A percentile compares a stretch with the other conserved stretches of the same genome.
These are phyloP conservation scores for Penicillium silybi DNA, from an alignment of 495 filamentous ascomycete species.

Conservation along the genomic window DNA sequence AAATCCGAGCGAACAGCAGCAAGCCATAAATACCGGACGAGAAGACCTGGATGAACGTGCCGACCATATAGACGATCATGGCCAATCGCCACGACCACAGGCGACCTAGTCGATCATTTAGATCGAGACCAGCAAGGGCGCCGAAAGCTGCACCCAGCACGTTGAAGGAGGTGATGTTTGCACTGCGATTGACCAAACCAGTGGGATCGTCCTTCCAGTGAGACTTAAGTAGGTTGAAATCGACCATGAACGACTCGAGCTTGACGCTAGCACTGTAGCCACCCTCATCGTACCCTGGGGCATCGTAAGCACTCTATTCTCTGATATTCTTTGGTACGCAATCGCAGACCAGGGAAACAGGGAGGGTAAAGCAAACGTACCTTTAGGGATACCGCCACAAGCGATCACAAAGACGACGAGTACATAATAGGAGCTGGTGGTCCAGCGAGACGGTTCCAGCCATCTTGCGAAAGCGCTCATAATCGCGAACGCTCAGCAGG, in stretches of 20 bases:
- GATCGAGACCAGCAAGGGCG: conserved; percentile 32
- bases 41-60: conserved; percentile 42
- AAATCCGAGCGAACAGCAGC: conserved; percentile 42
- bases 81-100: conserved; percentile 38
- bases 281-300: conserved; percentile 48
- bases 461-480: conserved; percentile 24
- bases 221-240: conserved; percentile 35
- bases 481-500: neutral
- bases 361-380: conserved; percentile 10
- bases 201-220: conserved; percentile 34
- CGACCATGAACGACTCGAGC: conserved; percentile 36
- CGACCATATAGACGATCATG: conserved; percentile 37
- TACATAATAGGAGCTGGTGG: conserved; percentile 38
- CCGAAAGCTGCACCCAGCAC: conserved; percentile 43
- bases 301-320: conserved; percentile 2
- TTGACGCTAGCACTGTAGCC: conserved; percentile 43
- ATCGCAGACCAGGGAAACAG: neutral
- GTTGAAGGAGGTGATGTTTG: conserved; percentile 46
- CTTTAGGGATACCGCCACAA: conserved; percentile 44
- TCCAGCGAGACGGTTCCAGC: conserved; percentile 35
- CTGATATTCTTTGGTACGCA: neutral
- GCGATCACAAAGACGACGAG: conserved; percentile 39
- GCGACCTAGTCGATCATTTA: conserved; percentile 43
- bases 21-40: conserved; percentile 43
- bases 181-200: conserved; percentile 38